These are phyloP conservation scores for Stellera chamaejasme DNA, from an alignment of 345 rosid species.

Conservation along the genomic window DNA sequence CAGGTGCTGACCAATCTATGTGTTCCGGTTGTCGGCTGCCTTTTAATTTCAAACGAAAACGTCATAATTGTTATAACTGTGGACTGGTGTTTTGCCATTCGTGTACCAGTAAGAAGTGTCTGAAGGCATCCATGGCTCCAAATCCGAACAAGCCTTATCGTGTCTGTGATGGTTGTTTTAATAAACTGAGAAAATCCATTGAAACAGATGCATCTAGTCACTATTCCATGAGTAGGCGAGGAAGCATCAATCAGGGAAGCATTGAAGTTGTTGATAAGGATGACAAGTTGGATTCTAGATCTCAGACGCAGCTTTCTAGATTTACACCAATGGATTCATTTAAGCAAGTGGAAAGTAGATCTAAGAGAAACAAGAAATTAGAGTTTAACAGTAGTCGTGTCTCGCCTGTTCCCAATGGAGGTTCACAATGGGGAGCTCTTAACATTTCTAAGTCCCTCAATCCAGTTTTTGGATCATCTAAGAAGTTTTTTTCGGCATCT, in stretches of 20 bases:
- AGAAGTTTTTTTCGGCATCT: slow-evolving; percentile 95
- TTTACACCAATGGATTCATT: slow-evolving; percentile 80
- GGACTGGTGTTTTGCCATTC: slow-evolving; percentile 95
- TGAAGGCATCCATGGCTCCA: slow-evolving; percentile 97
- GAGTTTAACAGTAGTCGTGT: slow-evolving; percentile 96
- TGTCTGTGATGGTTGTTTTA: slow-evolving; percentile 86
- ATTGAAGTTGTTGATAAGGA: slow-evolving; percentile 56
- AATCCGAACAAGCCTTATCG: slow-evolving; percentile 89
- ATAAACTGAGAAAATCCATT: slow-evolving; percentile 63
- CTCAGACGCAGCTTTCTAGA: slow-evolving; percentile 74
- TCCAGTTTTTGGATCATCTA: slow-evolving; percentile 89
- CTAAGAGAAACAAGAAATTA: slow-evolving; percentile 79
- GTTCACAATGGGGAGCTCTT: slow-evolving; percentile 82
- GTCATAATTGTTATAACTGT: slow-evolving; percentile 75
- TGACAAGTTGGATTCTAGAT: slow-evolving; percentile 72
- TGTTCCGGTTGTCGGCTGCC: slow-evolving; percentile 97
- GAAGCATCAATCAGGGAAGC: slow-evolving; percentile 54
- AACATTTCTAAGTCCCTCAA: slow-evolving; percentile 70
- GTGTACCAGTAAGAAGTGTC: slow-evolving; percentile 82
- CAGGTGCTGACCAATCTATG: slow-evolving; percentile 94
- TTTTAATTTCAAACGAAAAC: slow-evolving; percentile 80
- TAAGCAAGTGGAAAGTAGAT: slow-evolving; percentile 62
- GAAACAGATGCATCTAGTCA: slow-evolving; percentile 62
- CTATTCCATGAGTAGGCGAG: slow-evolving; percentile 70
- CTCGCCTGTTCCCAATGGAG: slow-evolving; percentile 86